Percentiles rank a stretch among this genome's conserved stretches.
Evolutionary conservation across 2,329 filamentous ascomycete genomes (phyloP).

Genomic region (Claviceps citrina): DNA sequence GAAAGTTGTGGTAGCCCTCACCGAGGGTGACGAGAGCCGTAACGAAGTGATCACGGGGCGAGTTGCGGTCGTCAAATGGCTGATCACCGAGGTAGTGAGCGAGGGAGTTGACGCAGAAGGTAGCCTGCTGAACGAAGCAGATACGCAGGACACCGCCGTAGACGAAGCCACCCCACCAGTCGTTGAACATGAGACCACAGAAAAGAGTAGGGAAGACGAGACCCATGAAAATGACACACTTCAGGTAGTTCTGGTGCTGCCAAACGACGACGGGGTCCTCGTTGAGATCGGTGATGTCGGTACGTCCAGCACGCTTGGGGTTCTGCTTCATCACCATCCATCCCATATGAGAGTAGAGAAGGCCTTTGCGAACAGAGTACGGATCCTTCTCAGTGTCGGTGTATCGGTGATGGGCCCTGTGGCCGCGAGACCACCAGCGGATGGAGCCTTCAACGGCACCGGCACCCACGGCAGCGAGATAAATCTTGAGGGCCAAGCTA

Average conservation of each 20-base stretch:
- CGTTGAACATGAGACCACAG: constrained; percentile 64
- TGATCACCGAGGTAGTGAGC: constrained; percentile 87
- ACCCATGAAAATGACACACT: constrained; percentile 63
- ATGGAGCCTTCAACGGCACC: constrained; percentile 77
- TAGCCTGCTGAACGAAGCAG: constrained; percentile 83
- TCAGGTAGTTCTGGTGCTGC: constrained; percentile 79
- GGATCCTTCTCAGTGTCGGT: constrained; percentile 88
- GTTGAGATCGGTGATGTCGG: constrained; percentile 78
- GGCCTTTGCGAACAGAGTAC: constrained; percentile 78
- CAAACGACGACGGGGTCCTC: constrained; percentile 72
- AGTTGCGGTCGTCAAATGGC: constrained; percentile 86
- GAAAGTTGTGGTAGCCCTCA: constrained; percentile 90
- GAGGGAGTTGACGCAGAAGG: constrained; percentile 84
- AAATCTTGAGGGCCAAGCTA: constrained; percentile 59
- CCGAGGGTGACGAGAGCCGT: constrained; percentile 74
- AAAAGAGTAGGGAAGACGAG: constrained; percentile 61
- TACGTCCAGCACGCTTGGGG: constrained; percentile 73
- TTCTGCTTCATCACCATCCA: constrained; percentile 95
- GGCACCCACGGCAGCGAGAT: constrained; percentile 65
- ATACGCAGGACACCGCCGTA: constrained; percentile 76
- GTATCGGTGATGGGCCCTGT: constrained; percentile 79
- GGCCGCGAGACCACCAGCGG: constrained; percentile 77
- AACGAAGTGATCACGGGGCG: constrained; percentile 73
- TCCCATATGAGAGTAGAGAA: constrained; percentile 63
- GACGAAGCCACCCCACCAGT: constrained; percentile 68